These are phyloP conservation scores for Dillenia suffruticosa DNA, from an alignment of 164 flowering plant genomes.

Conservation along the genomic window DNA sequence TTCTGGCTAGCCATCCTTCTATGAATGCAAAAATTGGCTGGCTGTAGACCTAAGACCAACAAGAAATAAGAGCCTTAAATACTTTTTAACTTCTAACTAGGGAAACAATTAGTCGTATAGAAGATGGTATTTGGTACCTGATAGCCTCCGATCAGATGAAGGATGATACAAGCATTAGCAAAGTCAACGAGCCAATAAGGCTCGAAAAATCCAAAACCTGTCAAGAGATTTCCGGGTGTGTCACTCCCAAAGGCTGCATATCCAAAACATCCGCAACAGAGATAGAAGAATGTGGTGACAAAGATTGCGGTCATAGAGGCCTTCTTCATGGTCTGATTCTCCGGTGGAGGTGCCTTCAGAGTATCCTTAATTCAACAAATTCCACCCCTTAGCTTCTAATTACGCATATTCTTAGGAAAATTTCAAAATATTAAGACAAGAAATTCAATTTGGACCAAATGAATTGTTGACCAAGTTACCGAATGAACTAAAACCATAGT, in stretches of 20 bases:
- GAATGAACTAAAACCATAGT: too few relatives aligned
- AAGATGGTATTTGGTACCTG: slow-evolving; percentile 35
- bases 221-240: slow-evolving; percentile 64
- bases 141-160: slow-evolving; percentile 68
- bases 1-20: slow-evolving; percentile 33
- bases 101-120: neutral
- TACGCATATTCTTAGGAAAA: too few relatives aligned
- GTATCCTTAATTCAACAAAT: slow-evolving; percentile 32
- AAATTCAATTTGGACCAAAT: too few relatives aligned
- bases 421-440: too few relatives aligned
- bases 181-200: slow-evolving; percentile 64
- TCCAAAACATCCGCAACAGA: slow-evolving; percentile 63
- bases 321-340: slow-evolving; percentile 51
- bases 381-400: neutral
- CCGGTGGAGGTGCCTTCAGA: slow-evolving; percentile 51
- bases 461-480: too few relatives aligned
- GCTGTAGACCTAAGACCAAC: slow-evolving; percentile 37
- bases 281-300: slow-evolving; percentile 50
- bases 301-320: slow-evolving; percentile 29
- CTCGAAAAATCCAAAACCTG: slow-evolving; percentile 57
- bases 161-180: slow-evolving; percentile 54
- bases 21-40: slow-evolving; percentile 54
- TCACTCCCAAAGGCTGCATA: slow-evolving; percentile 62
- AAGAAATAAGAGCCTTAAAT: neutral
- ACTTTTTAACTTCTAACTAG: too few relatives aligned